phyloP scores from a whole-genome alignment of 768 basidiomycete species.

The Collybiopsis luxurians region DNA sequence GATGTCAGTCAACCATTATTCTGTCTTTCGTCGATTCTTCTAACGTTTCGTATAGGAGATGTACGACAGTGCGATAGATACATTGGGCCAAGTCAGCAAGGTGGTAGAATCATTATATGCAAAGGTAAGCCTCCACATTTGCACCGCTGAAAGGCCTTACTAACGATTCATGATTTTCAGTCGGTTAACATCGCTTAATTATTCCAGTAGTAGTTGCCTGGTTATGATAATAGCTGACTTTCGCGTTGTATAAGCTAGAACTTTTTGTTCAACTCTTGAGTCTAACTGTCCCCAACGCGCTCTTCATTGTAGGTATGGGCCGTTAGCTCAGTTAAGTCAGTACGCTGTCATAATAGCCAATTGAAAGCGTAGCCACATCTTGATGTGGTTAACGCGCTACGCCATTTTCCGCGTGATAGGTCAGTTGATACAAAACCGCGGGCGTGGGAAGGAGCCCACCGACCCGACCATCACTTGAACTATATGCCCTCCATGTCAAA shows the following conservation, averaged over 20 bases:
- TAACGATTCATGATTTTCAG: conserved; percentile 16
- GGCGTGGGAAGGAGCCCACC: background rate
- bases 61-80: conserved; percentile 87
- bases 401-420: background rate
- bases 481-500: conserved; percentile 9
- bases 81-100: conserved; percentile 85
- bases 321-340: too few species aligned
- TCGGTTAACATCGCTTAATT: conserved; percentile 42
- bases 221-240: background rate
- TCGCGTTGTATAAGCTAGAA: too few species aligned
- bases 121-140: conserved; percentile 42
- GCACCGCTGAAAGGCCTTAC: background rate
- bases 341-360: too few species aligned
- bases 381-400: too few species aligned
- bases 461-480: too few species aligned
- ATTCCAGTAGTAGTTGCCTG: background rate
- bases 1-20: conserved; percentile 58
- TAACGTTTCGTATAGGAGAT: conserved; percentile 53
- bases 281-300: too few species aligned
- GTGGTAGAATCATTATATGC: conserved; percentile 94
- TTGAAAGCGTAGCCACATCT: too few species aligned
- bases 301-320: too few species aligned
- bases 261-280: too few species aligned
- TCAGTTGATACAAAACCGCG: background rate
- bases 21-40: background rate